Base-by-base conservation (phyloP, 2,329 filamentous ascomycete species). In the Pestalotiopsis sp. region DNA sequence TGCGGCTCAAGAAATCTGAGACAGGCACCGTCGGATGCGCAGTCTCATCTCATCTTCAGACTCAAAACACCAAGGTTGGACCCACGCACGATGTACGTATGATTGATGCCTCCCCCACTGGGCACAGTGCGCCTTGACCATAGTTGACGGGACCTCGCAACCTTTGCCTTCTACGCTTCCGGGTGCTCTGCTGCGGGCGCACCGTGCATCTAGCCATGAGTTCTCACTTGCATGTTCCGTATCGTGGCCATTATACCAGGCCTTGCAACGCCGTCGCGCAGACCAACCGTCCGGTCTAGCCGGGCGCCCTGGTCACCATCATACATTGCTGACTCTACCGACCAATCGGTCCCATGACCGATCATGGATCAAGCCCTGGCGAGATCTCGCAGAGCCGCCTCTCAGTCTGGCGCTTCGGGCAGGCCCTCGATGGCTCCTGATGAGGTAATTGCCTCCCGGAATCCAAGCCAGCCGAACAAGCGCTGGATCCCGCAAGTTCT, bases 11-110 rank as follows among this genome's bases (percentile, higher is more conserved):
- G 66, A 68, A 72, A 67, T 27, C 67, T 76, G 75, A 76, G 73
- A 77, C 75, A 70, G 59, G 70, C 69, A 40, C 68, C 64, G 75
- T 77, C 68, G 70, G 75, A 77, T 77, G 66, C 71, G 66, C 74
- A 69, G 75, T 77, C 75, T 77, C 75, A 75, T 76, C 75, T 70
- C 70, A 72, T 73, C 72, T 73, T 76, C 72, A 58, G 71, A 74
- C 72, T 74, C 74, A 71, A 65, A 38, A 66, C 63, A 38, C 49
- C 63, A 62, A 40, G 20, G 25, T 17, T 14, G 59, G 27, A 62
- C n/a, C 31, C 59, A 40, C n/a, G 12, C 23, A 59, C 23, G 57
- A 59, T 59, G 31, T 31, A 31, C 3, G 3, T 2, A 25, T 36
- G 31, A 36, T 36, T 36, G 45, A 52, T 52, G 45, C 14, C 14